Base-by-base conservation (phyloP, 78 protist species). In the Dictyostelium capitatum region DNA sequence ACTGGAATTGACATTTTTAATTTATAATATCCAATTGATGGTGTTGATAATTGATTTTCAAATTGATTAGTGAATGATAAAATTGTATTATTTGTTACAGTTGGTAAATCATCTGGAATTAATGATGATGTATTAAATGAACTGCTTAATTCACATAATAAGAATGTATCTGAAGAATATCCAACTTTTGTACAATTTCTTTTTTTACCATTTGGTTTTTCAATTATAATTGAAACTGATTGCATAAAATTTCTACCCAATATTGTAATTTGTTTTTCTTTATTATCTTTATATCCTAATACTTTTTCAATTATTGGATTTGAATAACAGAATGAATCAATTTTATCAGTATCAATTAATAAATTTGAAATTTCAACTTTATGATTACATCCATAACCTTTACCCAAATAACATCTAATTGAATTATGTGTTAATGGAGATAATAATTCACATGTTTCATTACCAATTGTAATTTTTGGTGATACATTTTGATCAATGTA, bases 291-390 rank as follows among this genome's bases (percentile, higher is more conserved):
- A 2, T 67, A 67, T 14, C 75, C 75, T 15, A 67, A 14, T 0
- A 67, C 75, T 15, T 32, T 25, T 5, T 67, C 75, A 67, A 67
- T 67, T 0, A 67, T 67, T 67, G 75, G 75, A 17, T 67, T 67
- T 30, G 75, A 17, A 32, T 67, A 67, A 32, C 75, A 67, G 17
- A 30, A 67, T 12, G 43, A 14, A 32, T 67, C 32, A 11, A 62
- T 62, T 10, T 30, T 12, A 67, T 67, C 32, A 14, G 15, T 1
- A 1, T 51, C n/a, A 4, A 51, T 51, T 28, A 67, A 32, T 4
- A 32, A 47, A 17, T 67, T 67, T 5, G 28, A 32, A 2, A 67
- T 67, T 9, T 6, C 2, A 67, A 67, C 15, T 12, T 1, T 14
- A 32, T 67, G 2, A 6, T 19, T 23, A 32, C 75, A 67, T 5